Evolutionary conservation across 2,329 filamentous ascomycete species (phyloP).

Genomic region (Hortaea sp.): DNA sequence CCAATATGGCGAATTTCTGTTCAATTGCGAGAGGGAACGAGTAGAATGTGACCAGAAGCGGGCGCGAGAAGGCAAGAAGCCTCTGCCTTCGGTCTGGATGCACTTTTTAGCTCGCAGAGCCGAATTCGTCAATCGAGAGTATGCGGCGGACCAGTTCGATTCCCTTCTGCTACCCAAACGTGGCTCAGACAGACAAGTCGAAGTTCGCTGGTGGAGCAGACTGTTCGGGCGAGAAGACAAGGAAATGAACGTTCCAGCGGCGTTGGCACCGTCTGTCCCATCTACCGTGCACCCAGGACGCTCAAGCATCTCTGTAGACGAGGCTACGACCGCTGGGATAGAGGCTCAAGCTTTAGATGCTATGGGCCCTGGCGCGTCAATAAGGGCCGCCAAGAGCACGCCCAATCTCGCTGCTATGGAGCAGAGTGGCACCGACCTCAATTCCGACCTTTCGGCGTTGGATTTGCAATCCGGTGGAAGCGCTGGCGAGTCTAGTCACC

Average conservation of each 20-base stretch:
- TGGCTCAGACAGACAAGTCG: conserved; percentile 31
- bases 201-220: conserved; percentile 91
- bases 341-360: background rate
- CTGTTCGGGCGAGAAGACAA: conserved; percentile 75
- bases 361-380: background rate
- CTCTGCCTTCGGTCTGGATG: conserved; percentile 84
- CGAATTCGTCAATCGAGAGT: conserved; percentile 76
- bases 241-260: conserved; percentile 64
- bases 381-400: conserved; percentile 2
- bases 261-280: background rate
- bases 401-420: background rate
- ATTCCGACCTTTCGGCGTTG: background rate
- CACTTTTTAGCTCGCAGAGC: conserved; percentile 76
- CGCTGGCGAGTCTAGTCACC: background rate
- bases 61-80: conserved; percentile 26
- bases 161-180: conserved; percentile 67
- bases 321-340: background rate
- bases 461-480: background rate
- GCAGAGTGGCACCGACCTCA: background rate
- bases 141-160: conserved; percentile 66
- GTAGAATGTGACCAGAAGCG: conserved; percentile 72
- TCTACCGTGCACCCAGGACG: conserved; percentile 1
- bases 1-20: conserved; percentile 94
- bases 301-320: conserved; percentile 3
- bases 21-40: conserved; percentile 87